Evolutionary conservation across 2,329 filamentous ascomycete species (phyloP), one percentile per base, ranked within the genome.

Genomic region (Metarhizium anisopliae): DNA sequence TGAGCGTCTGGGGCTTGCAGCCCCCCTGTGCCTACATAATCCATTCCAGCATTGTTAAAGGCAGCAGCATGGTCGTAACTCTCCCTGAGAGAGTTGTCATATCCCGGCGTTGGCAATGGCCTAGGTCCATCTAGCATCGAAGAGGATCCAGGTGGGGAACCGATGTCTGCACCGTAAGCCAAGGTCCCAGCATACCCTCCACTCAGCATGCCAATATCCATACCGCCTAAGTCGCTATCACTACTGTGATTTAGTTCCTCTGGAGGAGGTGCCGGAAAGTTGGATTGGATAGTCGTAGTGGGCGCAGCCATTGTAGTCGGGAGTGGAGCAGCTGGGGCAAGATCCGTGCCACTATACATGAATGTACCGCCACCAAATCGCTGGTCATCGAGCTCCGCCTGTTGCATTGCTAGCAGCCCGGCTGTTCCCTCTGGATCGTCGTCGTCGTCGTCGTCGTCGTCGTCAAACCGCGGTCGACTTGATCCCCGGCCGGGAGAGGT

Each of bases 21-120:
- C 1, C 94, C 94, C 45, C 93, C 94, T n/a, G 91, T 96, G 7
- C 89, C 92, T 52, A 84, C 88, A 50, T 90, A 91, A 69, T 97
- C 93, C 52, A 96, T 87, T 54, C 88, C 82, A 6, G 87, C 90
- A 55, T 84, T 79, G 14, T 74, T 67, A 60, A 80, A 80, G 6
- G 74, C 73, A 1, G 75, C 67, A 1, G 68, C 63, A 50, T 64
- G 65, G 55, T 66, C 65, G 16, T 71, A 62, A 16, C 60, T 61
- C 25, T 66, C 61, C 43, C 61, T 62, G 13, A 61, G 58, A 32
- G 61, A 62, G 50, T 62, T 60, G 50, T 65, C 62, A 59, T 72
- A 67, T 58, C 74, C 64, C 53, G 77, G 70, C 25, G 72, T 76
- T 5, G 80, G 78, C 47, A 83, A 66, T 13, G 76, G 76, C 7